Base-by-base conservation (phyloP, 805 yeast species). In the Lachancea waltii region DNA sequence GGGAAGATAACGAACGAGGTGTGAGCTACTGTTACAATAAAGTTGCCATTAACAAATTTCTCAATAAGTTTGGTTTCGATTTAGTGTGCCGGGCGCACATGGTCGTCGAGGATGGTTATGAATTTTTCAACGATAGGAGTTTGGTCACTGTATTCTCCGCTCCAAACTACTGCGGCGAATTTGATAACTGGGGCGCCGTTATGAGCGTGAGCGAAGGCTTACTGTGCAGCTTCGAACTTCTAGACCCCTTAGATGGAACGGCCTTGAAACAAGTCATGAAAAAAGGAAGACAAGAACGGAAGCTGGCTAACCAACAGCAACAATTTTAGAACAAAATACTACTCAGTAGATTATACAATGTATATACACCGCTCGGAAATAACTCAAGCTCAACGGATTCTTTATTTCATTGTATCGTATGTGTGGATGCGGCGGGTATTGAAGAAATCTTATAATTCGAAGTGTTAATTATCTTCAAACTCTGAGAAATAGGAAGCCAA, bases 181-280 rank as follows among this genome's bases (percentile, higher is more conserved):
- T 67, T 33, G 70, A 87, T 58, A 86, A 86, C 53, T 86, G 95
- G 95, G 96, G 95, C 17, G 98, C 98, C 2, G 97, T 90, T 4
- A 90, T 90, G 97, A 80, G 94, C 50, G 97, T 90, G 11, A 77
- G 85, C 46, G 96, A 90, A 46, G 97, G 90, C 51, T 69, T 90
- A 47, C 67, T 92, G 41, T 90, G 98, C 62, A 81, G 92, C 45
- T 90, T 90, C 62, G 98, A 90, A 61, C 72, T 90, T 38, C 69
- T 90, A 42, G 96, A 92, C 63, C 98, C 98, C 7, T 69, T 92
- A 50, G 97, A 90, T 63, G 77, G 94, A 36, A 81, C 83, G 14
- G 96, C 96, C 4, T 73, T 92, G 63, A 89, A 90, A 57, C 95
- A 85, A 59, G 92, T 86, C 35, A 86, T 90, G 97, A 82, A 81